Base-by-base conservation (phyloP, 495 filamentous ascomycete genomes). In the Lepidopterella palustris region DNA sequence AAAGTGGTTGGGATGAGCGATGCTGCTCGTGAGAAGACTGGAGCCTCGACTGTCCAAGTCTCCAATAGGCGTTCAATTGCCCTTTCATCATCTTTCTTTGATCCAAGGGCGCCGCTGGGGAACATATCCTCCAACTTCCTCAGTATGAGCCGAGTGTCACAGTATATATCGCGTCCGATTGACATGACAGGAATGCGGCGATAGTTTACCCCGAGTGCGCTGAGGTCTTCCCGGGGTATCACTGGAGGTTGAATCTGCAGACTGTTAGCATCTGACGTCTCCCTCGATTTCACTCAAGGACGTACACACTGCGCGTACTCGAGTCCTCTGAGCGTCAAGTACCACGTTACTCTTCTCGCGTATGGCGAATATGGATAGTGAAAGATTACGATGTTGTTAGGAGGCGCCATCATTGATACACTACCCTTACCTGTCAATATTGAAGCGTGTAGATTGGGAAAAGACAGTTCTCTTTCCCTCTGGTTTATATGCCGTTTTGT, bases 291-390 rank as follows among this genome's bases (percentile, higher is more conserved):
- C 6, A 21, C 54, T 15, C 0, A 31, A 27, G 51, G 20, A 18
- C 76, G 59, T 60, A 82, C 77, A 56, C 82, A 84, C 78, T 84
- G 73, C 26, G 71, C 72, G 61, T 80, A 84, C 0, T 75, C 73
- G 54, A 86, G 84, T 31, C 73, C 71, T 29, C 83, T 76, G 3
- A 86, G 74, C 11, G 68, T 72, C 15, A 86, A 74, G 62, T 85
- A 86, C 83, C 81, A 85, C 18, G 73, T 64, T 23, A 84, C 60
- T 57, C 82, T 72, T 28, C 73, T 69, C 1, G 79, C 83, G 58
- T 79, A 86, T 4, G 83, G 83, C 20, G 83, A 86, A 68, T 69
- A 74, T 5, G 69, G 47, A 64, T 84, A 84, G 64, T 82, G 79
- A 62, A 78, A 84, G 13, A 83, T 67, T 20, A 84, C 65, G 47